Percentiles rank a stretch among this genome's conserved stretches.
Conservation (phyloP, 2,329 filamentous ascomycete species). For the Stachybotrys chartarum region DNA sequence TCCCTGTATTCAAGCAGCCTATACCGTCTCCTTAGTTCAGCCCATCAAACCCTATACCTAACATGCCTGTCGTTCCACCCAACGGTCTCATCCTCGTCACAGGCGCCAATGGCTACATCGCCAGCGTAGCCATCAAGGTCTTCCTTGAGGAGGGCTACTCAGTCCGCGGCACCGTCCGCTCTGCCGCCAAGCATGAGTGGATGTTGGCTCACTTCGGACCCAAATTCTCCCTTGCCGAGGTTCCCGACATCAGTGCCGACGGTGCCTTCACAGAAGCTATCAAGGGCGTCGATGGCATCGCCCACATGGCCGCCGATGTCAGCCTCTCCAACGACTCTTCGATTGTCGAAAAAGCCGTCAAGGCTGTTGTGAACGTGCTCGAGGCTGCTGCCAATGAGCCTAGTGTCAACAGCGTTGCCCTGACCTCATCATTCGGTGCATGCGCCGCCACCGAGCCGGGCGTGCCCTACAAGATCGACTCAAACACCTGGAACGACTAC, state of each 20-base stretch:
- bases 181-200: conserved; percentile 6
- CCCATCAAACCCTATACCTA: background rate
- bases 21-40: too few species aligned
- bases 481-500: conserved; percentile 26
- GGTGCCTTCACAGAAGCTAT: conserved; percentile 28
- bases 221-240: conserved; percentile 16
- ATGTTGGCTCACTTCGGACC: conserved; percentile 11
- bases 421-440: conserved; percentile 12
- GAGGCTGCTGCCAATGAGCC: conserved; percentile 12
- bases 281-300: conserved; percentile 17
- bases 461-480: background rate
- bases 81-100: conserved; percentile 23
- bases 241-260: conserved; percentile 24
- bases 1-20: too few species aligned
- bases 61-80: background rate
- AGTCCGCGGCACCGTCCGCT: conserved; percentile 29
- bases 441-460: background rate
- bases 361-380: conserved; percentile 11
- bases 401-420: conserved; percentile 13
- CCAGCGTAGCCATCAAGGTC: conserved; percentile 23
- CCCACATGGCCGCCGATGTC: conserved; percentile 13
- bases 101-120: conserved; percentile 33
- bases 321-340: conserved; percentile 12
- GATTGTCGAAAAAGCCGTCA: conserved; percentile 10
- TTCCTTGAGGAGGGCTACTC: conserved; percentile 28